phyloP scores from a whole-genome alignment of 768 basidiomycete genomes.

The Leccinum ochraceum region DNA sequence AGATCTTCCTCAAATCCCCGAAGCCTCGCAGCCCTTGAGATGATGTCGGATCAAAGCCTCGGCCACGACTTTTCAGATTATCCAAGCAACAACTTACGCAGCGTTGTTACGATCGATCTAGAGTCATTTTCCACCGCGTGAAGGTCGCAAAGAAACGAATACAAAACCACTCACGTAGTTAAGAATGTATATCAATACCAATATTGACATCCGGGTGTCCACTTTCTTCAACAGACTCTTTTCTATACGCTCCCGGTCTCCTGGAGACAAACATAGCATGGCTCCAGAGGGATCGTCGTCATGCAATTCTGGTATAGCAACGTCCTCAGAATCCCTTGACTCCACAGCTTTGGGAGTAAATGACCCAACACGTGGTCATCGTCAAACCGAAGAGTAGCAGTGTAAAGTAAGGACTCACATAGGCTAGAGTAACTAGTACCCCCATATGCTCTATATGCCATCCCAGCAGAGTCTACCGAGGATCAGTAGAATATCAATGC shows the following conservation, averaged over 20 bases:
- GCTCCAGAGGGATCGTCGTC: constrained; percentile 1
- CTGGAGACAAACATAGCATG: not conserved
- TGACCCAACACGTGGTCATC: not conserved
- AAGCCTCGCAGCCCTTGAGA: constrained; percentile 64
- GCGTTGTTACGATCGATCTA: constrained; percentile 76
- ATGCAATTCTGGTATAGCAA: not conserved
- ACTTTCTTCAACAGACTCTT: constrained; percentile 41
- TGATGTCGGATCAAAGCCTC: not conserved
- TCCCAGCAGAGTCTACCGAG: not conserved
- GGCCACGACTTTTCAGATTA: not conserved
- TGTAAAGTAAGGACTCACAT: constrained; percentile 15
- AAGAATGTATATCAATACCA: constrained; percentile 37
- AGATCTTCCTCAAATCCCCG: constrained; percentile 73
- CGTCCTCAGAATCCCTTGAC: constrained; percentile 11
- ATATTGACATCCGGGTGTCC: constrained; percentile 37
- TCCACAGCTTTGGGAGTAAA: not conserved
- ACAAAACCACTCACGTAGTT: constrained; percentile 32
- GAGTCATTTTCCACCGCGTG: not conserved
- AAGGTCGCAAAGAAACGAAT: not conserved
- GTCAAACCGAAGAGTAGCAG: not conserved
- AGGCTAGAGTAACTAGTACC: constrained; percentile 14
- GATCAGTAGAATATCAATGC: not conserved
- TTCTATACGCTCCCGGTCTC: constrained; percentile 40
- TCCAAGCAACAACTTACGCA: constrained; percentile 41
- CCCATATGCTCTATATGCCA: constrained; percentile 11